Conservation (phyloP, 176 grass and related monocot species). For the Eremochloa ophiuroides region DNA sequence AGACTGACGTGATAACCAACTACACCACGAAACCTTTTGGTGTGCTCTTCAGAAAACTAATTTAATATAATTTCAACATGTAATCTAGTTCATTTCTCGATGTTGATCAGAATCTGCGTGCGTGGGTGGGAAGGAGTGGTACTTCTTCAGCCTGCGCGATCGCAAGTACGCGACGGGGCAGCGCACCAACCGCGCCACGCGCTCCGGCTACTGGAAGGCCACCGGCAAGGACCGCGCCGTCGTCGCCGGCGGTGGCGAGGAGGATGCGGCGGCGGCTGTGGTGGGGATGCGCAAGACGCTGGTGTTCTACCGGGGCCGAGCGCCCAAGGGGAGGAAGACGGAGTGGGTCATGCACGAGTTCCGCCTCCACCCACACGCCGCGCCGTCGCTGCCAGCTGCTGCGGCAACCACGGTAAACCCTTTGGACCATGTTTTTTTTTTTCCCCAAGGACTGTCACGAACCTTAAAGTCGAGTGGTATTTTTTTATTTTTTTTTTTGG, state of each 20-base stretch:
- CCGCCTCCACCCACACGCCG: slow-evolving; percentile 11
- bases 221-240: slow-evolving; percentile 59
- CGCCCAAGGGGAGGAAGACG: slow-evolving; percentile 62
- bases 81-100: not conserved
- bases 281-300: slow-evolving; percentile 80
- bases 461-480: no score
- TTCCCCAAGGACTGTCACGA: no score
- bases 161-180: slow-evolving; percentile 71
- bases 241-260: not conserved
- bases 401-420: not conserved
- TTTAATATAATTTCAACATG: no score
- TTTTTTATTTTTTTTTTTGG: no score
- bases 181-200: slow-evolving; percentile 67
- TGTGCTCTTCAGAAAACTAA: no score
- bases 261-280: not conserved
- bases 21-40: slow-evolving; percentile 59
- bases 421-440: no score
- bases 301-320: slow-evolving; percentile 65
- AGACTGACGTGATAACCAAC: slow-evolving; percentile 64
- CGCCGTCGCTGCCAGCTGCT: not conserved
- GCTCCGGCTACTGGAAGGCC: slow-evolving; percentile 64
- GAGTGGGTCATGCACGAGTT: slow-evolving; percentile 85
- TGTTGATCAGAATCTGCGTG: slow-evolving; percentile 1
- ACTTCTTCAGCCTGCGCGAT: slow-evolving; percentile 68
- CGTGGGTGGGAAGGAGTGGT: slow-evolving; percentile 56